These are phyloP conservation scores for Aspergillus incahuasiensis DNA, from an alignment of 495 filamentous ascomycete species.

Conservation along the genomic window DNA sequence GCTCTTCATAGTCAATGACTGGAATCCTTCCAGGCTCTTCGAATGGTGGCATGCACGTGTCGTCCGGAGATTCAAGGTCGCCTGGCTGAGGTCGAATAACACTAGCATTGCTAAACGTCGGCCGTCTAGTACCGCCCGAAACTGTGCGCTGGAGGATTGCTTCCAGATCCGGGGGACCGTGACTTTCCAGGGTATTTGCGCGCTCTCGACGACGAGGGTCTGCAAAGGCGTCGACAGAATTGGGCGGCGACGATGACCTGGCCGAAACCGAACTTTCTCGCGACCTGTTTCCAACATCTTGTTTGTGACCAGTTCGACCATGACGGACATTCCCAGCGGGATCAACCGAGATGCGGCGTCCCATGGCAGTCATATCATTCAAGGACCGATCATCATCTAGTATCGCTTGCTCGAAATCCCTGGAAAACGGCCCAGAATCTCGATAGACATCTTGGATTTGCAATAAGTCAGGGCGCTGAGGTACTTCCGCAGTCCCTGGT, in stretches of 20 bases:
- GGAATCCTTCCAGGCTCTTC: slow-evolving; percentile 53
- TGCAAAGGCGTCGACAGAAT: slow-evolving; percentile 96
- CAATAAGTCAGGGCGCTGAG: slow-evolving; percentile 44
- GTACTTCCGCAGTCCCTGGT: slow-evolving; percentile 24
- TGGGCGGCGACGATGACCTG: slow-evolving; percentile 79
- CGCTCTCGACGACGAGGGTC: slow-evolving; percentile 65
- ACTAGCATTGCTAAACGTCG: slow-evolving; percentile 59
- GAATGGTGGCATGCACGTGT: slow-evolving; percentile 71
- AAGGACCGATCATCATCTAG: slow-evolving; percentile 66
- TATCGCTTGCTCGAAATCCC: slow-evolving; percentile 78
- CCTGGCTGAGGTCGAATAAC: slow-evolving; percentile 42
- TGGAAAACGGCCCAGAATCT: slow-evolving; percentile 47
- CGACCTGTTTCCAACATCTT: slow-evolving; percentile 40
- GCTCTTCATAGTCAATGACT: slow-evolving; percentile 79
- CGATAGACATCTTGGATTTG: slow-evolving; percentile 45
- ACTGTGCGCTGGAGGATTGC: slow-evolving; percentile 64
- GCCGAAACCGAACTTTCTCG: slow-evolving; percentile 55
- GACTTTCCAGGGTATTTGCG: slow-evolving; percentile 60
- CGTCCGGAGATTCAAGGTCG: slow-evolving; percentile 57
- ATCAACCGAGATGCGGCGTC: slow-evolving; percentile 38
- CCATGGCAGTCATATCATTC: slow-evolving; percentile 39
- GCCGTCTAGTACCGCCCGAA: slow-evolving; percentile 63
- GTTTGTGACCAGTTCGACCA: slow-evolving; percentile 37
- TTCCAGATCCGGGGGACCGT: slow-evolving; percentile 51
- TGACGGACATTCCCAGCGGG: slow-evolving; percentile 34